These are phyloP conservation scores for Blechomonas ayalai DNA, from an alignment of 208 protist genomes.

Conservation along the genomic window DNA sequence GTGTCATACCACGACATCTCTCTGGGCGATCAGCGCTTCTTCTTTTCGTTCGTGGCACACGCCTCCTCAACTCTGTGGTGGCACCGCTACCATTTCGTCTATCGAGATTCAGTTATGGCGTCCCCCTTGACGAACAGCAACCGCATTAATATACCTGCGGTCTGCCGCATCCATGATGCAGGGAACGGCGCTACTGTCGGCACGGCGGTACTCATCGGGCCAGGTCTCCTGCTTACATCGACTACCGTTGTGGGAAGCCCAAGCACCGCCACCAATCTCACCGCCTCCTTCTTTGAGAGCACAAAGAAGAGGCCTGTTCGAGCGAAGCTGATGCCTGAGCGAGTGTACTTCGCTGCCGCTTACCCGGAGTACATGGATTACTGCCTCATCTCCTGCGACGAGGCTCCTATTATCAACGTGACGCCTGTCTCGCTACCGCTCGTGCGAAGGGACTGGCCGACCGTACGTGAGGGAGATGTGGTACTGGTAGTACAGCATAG, in stretches of 20 bases:
- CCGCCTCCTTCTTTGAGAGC: slow-evolving; percentile 84
- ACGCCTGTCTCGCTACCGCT: slow-evolving; percentile 69
- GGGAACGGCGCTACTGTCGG: slow-evolving; percentile 23
- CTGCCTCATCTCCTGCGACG: slow-evolving; percentile 81
- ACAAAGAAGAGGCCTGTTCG: slow-evolving; percentile 76
- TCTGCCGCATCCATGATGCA: slow-evolving; percentile 63
- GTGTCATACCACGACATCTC: too few species aligned
- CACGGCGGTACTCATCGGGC: slow-evolving; percentile 63
- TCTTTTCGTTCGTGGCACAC: too few species aligned
- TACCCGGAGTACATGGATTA: slow-evolving; percentile 89
- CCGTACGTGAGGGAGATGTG: slow-evolving; percentile 75
- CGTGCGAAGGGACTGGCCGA: slow-evolving; percentile 52
- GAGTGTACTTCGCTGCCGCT: slow-evolving; percentile 63
- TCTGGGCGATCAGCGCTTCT: too few species aligned
- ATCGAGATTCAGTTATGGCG: too few species aligned
- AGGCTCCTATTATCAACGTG: slow-evolving; percentile 58
- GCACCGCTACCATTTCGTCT: too few species aligned
- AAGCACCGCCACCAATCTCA: slow-evolving; percentile 27
- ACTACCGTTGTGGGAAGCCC: slow-evolving; percentile 16
- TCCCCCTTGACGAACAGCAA: slow-evolving; percentile 52
- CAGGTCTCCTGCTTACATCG: slow-evolving; percentile 67
- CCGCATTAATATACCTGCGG: slow-evolving; percentile 78
- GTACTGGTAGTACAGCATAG: slow-evolving; percentile 87
- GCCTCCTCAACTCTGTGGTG: too few species aligned
- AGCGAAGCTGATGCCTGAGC: slow-evolving; percentile 54